Conservation (phyloP, 1,284 basidiomycete genomes). For the Ganoderma boninense region DNA sequence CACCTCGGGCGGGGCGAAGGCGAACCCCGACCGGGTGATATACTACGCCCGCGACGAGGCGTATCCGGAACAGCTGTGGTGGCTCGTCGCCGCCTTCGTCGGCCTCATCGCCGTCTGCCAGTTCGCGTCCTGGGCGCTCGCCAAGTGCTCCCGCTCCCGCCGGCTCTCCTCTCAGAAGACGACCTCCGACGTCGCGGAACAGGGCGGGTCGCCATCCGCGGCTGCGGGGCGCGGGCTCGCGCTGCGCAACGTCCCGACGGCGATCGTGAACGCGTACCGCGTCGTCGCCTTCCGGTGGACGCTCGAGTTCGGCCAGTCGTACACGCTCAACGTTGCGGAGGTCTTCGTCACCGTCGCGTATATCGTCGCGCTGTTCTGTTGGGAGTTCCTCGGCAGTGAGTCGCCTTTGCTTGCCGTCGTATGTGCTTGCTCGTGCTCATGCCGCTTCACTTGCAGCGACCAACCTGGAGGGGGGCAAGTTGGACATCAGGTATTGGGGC, state of each 20-base stretch:
- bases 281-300: conserved; percentile 60
- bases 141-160: conserved; percentile 34
- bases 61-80: conserved; percentile 56
- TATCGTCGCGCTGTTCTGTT: conserved; percentile 53
- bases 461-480: conserved; percentile 42
- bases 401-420: conserved; percentile 15
- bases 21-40: conserved; percentile 26
- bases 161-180: not conserved
- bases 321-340: conserved; percentile 58
- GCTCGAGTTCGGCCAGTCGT: conserved; percentile 49
- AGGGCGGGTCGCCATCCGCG: conserved; percentile 9
- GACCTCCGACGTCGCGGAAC: conserved; percentile 27
- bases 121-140: conserved; percentile 36
- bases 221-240: conserved; percentile 27
- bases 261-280: conserved; percentile 52
- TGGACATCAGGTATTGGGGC: conserved; percentile 52
- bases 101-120: conserved; percentile 50
- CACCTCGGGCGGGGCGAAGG: not conserved
- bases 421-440: not conserved
- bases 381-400: conserved; percentile 60
- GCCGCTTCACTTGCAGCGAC: conserved; percentile 43
- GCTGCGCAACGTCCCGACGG: conserved; percentile 46
- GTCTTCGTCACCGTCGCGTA: conserved; percentile 55
- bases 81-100: conserved; percentile 53
- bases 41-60: conserved; percentile 22